phyloP scores from a whole-genome alignment of 2,329 filamentous ascomycete species.

The Colletotrichum lindemuthianum region DNA sequence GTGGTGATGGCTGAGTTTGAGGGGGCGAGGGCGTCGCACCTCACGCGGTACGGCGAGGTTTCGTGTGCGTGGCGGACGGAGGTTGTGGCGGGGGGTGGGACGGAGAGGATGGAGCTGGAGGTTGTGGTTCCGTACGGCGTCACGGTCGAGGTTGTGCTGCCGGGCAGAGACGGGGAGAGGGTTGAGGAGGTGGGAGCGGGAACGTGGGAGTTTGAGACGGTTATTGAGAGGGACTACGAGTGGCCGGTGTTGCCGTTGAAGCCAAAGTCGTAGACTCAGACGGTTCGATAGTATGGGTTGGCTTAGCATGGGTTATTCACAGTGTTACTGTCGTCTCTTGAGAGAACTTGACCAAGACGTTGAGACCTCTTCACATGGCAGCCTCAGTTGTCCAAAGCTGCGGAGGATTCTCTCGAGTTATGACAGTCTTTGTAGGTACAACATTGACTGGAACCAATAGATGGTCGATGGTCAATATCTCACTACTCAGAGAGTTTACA shows the following conservation, averaged over 20 bases:
- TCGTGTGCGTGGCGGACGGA: conserved; percentile 13
- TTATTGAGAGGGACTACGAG: conserved; percentile 5
- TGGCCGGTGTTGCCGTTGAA: conserved; percentile 14
- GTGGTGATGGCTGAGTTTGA: conserved; percentile 14
- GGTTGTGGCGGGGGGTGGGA: not conserved
- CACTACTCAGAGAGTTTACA: too few species aligned
- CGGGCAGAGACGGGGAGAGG: not conserved
- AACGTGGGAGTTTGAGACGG: conserved; percentile 11
- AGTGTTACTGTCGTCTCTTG: too few species aligned
- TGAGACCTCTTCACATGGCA: too few species aligned
- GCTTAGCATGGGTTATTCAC: too few species aligned
- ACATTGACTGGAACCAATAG: too few species aligned
- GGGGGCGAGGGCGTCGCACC: conserved; percentile 11
- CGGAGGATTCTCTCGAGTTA: too few species aligned
- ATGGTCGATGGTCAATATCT: too few species aligned
- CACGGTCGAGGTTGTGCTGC: conserved; percentile 31
- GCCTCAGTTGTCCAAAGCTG: too few species aligned
- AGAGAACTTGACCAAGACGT: too few species aligned
- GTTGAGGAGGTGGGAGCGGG: conserved; percentile 16
- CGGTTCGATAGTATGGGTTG: too few species aligned
- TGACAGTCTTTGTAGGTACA: too few species aligned
- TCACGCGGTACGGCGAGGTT: conserved; percentile 21
- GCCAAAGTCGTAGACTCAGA: too few species aligned
- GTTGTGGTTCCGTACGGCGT: conserved; percentile 27
- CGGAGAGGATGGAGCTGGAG: not conserved